phyloP scores from a whole-genome alignment of 2,329 filamentous ascomycete species.

The Oidium heveae region DNA sequence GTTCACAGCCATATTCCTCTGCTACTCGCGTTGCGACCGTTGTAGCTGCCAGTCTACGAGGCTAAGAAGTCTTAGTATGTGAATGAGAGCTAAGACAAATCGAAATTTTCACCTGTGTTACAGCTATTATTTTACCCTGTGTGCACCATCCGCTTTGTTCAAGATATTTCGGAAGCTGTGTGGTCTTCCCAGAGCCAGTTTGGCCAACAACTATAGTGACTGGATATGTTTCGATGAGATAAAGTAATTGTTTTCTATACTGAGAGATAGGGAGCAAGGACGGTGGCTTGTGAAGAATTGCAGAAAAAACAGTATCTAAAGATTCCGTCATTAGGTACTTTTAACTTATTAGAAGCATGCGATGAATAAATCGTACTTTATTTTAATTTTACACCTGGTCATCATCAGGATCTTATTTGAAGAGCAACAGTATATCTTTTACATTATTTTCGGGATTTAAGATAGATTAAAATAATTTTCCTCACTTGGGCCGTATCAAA shows the following conservation, averaged over 20 bases:
- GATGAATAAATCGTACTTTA: too few species aligned
- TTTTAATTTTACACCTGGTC: too few species aligned
- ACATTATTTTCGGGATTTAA: too few species aligned
- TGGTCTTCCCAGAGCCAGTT: conserved; percentile 88
- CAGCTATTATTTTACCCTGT: conserved; percentile 57
- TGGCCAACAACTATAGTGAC: conserved; percentile 82
- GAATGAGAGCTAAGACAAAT: background rate
- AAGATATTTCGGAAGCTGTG: conserved; percentile 80
- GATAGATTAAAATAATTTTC: too few species aligned
- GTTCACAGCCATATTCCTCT: conserved; percentile 61
- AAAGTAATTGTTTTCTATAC: conserved; percentile 55
- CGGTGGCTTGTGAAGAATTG: background rate
- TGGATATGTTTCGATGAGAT: conserved; percentile 59
- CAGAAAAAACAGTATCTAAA: too few species aligned
- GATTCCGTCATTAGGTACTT: too few species aligned
- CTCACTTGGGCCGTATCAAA: too few species aligned
- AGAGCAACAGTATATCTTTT: too few species aligned
- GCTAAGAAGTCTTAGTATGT: conserved; percentile 23
- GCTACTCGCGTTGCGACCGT: conserved; percentile 75
- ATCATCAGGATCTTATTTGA: too few species aligned
- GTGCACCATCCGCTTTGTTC: conserved; percentile 73
- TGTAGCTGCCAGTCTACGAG: conserved; percentile 70
- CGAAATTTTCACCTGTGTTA: conserved; percentile 50
- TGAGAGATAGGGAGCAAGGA: conserved; percentile 65
- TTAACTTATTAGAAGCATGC: too few species aligned